These are phyloP conservation scores for Fraxinus angustifolia DNA, from an alignment of 305 asterid genomes.

Conservation along the genomic window DNA sequence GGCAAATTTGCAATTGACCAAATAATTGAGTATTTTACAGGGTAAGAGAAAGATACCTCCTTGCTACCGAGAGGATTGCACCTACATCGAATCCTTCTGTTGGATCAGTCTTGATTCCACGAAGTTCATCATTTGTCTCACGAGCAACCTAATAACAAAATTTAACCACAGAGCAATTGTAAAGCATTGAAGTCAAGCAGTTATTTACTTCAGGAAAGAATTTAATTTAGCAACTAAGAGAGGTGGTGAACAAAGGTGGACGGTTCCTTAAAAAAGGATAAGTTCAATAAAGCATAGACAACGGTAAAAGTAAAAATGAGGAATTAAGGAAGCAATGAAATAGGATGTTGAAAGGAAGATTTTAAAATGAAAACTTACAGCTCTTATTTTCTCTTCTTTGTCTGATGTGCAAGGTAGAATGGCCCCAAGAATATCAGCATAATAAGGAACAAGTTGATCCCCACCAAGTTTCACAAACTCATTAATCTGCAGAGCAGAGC, in stretches of 20 bases:
- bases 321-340: neutral
- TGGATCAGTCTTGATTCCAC: conserved; percentile 80
- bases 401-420: conserved; percentile 97
- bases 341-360: conserved; percentile 13
- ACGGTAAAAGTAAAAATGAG: neutral
- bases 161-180: neutral
- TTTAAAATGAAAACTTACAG: conserved; percentile 51
- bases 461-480: conserved; percentile 99
- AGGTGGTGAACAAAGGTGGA: neutral
- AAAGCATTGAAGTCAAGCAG: neutral
- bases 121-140: conserved; percentile 96
- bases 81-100: conserved; percentile 88
- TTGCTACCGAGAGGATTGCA: conserved; percentile 78
- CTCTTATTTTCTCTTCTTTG: conserved; percentile 97
- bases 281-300: neutral
- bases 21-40: conserved; percentile 14
- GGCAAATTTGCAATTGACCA: conserved; percentile 13
- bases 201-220: neutral
- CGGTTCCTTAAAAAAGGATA: neutral
- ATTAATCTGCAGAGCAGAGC: conserved; percentile 54
- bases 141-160: conserved; percentile 72
- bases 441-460: conserved; percentile 93
- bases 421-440: conserved; percentile 97
- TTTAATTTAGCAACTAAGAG: conserved; percentile 2
- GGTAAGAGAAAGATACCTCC: conserved; percentile 51